Percentiles rank a stretch among this genome's conserved stretches.
These are phyloP conservation scores for Rhynchospora pubera DNA, from an alignment of 176 grass and related monocot genomes.

Conservation along the genomic window DNA sequence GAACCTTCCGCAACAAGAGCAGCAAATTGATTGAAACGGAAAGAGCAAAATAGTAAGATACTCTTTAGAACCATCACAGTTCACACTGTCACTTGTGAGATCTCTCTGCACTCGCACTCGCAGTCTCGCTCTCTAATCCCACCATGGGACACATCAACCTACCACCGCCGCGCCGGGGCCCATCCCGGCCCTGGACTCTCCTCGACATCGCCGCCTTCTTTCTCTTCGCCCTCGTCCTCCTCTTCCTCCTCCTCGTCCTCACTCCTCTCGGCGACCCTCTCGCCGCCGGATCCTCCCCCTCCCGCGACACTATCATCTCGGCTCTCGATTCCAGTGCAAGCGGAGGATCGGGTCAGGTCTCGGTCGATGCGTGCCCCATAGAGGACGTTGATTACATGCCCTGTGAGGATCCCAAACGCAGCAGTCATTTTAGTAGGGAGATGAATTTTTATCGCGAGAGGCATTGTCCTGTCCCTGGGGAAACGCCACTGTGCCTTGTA, in stretches of 20 bases:
- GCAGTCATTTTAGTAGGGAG: conserved; percentile 74
- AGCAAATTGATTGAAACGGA: no score
- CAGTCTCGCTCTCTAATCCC: not conserved
- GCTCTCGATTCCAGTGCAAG: not conserved
- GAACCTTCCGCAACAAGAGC: no score
- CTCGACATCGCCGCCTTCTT: conserved; percentile 48
- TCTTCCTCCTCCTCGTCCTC: conserved; percentile 83
- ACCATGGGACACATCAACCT: conserved; percentile 55
- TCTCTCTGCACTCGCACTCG: not conserved
- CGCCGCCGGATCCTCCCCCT: conserved; percentile 4
- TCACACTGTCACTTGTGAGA: not conserved
- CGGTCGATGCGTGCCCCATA: conserved; percentile 45
- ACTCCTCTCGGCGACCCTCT: conserved; percentile 46
- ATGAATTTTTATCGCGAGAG: conserved; percentile 96
- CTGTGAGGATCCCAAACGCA: conserved; percentile 79
- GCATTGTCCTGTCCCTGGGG: conserved; percentile 57
- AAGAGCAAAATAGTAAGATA: no score
- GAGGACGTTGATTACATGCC: conserved; percentile 87
- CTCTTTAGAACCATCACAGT: no score
- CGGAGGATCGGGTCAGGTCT: not conserved
- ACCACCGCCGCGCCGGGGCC: conserved; percentile 28
- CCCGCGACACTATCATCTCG: conserved; percentile 14
- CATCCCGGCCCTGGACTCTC: conserved; percentile 55
- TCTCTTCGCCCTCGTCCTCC: conserved; percentile 53
- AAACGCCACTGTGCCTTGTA: conserved; percentile 54